phyloP scores from a whole-genome alignment of 1,284 basidiomycete genomes.

The Malassezia yamatoensis region DNA sequence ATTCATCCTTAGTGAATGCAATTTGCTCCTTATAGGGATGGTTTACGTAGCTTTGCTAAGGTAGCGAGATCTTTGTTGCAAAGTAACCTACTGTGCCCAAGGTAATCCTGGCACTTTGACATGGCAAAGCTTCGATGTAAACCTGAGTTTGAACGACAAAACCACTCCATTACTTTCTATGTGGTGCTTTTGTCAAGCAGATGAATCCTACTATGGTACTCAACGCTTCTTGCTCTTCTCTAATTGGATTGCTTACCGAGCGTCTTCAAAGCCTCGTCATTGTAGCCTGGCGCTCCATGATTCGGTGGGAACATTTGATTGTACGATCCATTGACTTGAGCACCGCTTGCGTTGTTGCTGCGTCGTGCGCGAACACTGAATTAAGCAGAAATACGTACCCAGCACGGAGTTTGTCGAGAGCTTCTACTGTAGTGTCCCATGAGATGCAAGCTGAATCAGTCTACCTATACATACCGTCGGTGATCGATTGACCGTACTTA shows the following conservation, averaged over 20 bases:
- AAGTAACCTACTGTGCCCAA: not conserved
- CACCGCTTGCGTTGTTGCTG: constrained; percentile 20
- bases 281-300: constrained; percentile 20
- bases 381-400: not conserved
- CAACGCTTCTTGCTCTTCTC: too few relatives aligned
- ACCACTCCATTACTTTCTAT: too few relatives aligned
- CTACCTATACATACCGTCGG: constrained; percentile 21
- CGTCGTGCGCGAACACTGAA: constrained; percentile 25
- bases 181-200: too few relatives aligned
- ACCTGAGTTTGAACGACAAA: too few relatives aligned
- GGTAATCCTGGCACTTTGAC: too few relatives aligned
- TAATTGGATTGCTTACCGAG: constrained; percentile 19
- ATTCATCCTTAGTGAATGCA: too few relatives aligned
- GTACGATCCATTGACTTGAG: not conserved
- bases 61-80: too few relatives aligned
- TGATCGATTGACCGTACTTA: constrained; percentile 39
- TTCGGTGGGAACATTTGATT: constrained; percentile 4
- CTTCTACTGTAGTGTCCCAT: constrained; percentile 39
- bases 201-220: too few relatives aligned
- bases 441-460: constrained; percentile 27
- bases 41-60: too few relatives aligned
- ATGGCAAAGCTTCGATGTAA: too few relatives aligned
- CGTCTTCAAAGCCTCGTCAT: constrained; percentile 29
- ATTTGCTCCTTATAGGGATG: too few relatives aligned
- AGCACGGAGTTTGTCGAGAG: constrained; percentile 27